Conservation (phyloP, 306 rosid species). For the Comarum palustre region DNA sequence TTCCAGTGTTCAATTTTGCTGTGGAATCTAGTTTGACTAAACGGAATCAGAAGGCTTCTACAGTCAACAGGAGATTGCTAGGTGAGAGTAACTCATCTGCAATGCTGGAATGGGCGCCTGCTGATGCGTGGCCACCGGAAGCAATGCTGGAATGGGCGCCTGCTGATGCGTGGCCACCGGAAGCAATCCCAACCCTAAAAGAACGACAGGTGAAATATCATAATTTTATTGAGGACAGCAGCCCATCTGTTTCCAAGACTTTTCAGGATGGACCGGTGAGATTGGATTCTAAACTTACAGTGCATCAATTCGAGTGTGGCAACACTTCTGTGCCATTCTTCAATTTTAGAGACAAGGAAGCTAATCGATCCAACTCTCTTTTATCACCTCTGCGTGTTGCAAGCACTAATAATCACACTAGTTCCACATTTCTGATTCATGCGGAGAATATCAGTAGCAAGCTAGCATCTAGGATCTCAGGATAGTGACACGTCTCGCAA, state of each 20-base stretch:
- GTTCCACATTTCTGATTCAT: constrained; percentile 42
- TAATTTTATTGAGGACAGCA: constrained; percentile 33
- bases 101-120: constrained; percentile 27
- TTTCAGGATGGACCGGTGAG: constrained; percentile 28
- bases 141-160: constrained; percentile 27
- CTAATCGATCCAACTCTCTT: constrained; percentile 37
- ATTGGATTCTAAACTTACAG: constrained; percentile 43
- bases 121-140: constrained; percentile 32
- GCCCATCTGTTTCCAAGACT: constrained; percentile 38
- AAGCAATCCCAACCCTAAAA: constrained; percentile 15
- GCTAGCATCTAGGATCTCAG: constrained; percentile 35
- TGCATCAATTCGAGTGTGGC: constrained; percentile 33
- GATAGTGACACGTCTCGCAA: too few species aligned
- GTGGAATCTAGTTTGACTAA: constrained; percentile 31
- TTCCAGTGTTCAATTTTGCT: constrained; percentile 47
- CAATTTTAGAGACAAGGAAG: constrained; percentile 27
- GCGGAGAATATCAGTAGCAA: constrained; percentile 45
- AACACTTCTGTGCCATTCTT: constrained; percentile 37
- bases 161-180: constrained; percentile 33
- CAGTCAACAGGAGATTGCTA: constrained; percentile 23
- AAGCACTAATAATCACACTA: constrained; percentile 28
- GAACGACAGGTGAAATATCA: constrained; percentile 33
- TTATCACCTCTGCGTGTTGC: constrained; percentile 33
- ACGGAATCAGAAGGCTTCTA: constrained; percentile 30
- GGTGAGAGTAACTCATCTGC: constrained; percentile 32